A percentile compares a stretch with the other conserved stretches of the same genome.
phyloP scores from a whole-genome alignment of 208 protist genomes.

The Acanthamoeba triangularis region DNA sequence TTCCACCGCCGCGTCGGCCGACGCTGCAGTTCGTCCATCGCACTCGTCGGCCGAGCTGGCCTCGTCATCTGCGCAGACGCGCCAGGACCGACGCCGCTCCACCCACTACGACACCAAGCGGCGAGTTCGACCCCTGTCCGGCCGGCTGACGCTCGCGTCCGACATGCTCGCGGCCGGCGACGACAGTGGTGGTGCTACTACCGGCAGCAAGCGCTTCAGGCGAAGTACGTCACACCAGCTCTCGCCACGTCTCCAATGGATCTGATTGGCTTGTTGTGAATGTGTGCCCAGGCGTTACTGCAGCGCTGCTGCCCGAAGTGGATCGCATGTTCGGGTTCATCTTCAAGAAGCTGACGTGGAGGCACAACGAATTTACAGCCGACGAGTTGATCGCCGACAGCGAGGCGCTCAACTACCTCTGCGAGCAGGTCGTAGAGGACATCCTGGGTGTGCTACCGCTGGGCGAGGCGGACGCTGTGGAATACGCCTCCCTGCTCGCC shows the following conservation, averaged over 20 bases:
- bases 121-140: neutral
- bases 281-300: neutral
- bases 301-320: neutral
- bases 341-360: conserved; percentile 64
- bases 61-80: neutral
- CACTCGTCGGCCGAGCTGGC: neutral
- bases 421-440: neutral
- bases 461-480: neutral
- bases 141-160: neutral
- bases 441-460: conserved; percentile 1
- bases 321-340: conserved; percentile 7
- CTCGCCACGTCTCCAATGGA: no score
- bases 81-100: neutral
- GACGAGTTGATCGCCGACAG: neutral
- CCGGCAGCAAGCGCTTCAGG: neutral
- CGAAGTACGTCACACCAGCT: neutral
- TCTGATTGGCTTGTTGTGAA: neutral
- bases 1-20: neutral
- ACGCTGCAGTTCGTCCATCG: neutral
- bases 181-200: neutral
- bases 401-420: conserved; percentile 9
- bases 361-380: conserved; percentile 1
- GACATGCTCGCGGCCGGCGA: neutral
- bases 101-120: conserved; percentile 20
- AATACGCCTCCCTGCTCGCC: neutral